Evolutionary conservation across 2,329 filamentous ascomycete species (phyloP), one percentile per base, ranked within the genome.

Genomic region (Lachnellula occidentalis): DNA sequence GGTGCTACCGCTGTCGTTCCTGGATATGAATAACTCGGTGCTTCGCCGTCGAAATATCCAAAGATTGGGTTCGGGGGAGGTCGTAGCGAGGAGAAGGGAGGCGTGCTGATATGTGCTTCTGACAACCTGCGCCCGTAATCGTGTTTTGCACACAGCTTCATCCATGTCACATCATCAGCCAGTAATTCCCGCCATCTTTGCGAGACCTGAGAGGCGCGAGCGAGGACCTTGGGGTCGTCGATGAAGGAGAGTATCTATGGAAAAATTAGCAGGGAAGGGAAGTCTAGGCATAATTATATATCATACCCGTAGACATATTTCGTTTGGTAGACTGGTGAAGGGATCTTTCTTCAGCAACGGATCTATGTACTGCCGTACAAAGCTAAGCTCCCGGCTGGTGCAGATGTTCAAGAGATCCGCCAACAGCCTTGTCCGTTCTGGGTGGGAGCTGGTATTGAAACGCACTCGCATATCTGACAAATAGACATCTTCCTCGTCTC

Each of bases 111-210:
- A 24, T 67, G 59, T 41, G 61, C 54, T 58, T 67, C 65, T 15
- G 80, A 83, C 51, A 82, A 69, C 55, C 78, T 76, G 43, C 81
- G 77, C 71, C 72, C 83, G 71, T 96, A 99, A 58, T 94, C 91
- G 70, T 96, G 92, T 73, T 96, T 96, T 61, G 95, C 90, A 70
- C 92, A 97, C 19, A 99, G 79, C 58, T 94, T 90, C 75, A 96
- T 96, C 94, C 94, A 99, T 1, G 94, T 95, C 73, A 96, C 92
- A 71, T 99, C 94, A 70, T 99, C 94, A 68, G 88, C 92, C 48
- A 99, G 79, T 7, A 99, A 79, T 71, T 96, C 92, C 59, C 90
- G 83, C 94, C 94, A 99, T 70, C 92, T 82, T 61, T 85, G 85
- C 51, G 94, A 99, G n/a, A 99, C 94, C 70, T 97, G 92, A 5